Conservation (phyloP, 305 asterid species). For the Withania somnifera region DNA sequence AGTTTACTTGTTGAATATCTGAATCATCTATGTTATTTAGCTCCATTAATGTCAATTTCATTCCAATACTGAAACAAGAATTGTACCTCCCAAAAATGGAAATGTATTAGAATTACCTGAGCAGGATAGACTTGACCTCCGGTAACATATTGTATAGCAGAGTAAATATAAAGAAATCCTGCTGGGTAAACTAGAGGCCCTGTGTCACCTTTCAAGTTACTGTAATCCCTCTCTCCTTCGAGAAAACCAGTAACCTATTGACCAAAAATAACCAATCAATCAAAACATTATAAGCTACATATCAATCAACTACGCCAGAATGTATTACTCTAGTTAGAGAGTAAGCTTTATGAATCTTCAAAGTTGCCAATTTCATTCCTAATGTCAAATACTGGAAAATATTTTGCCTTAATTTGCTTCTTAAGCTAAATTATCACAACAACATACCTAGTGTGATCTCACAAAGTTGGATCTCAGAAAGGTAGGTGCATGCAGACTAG, state of each 20-base stretch:
- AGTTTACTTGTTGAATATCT: neutral
- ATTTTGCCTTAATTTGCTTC: neutral
- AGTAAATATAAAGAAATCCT: conserved; percentile 83
- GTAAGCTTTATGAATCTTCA: neutral
- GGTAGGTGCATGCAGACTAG: too few relatives aligned
- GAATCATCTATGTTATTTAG: neutral
- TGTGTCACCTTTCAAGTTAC: conserved; percentile 81
- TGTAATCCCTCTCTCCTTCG: conserved; percentile 85
- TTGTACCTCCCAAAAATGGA: neutral
- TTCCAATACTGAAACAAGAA: neutral
- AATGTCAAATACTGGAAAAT: neutral
- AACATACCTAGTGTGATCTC: too few relatives aligned
- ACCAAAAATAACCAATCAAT: neutral
- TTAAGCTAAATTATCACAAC: too few relatives aligned
- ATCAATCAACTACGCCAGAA: neutral
- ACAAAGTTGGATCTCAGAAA: too few relatives aligned
- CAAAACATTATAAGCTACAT: neutral
- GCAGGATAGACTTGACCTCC: conserved; percentile 74
- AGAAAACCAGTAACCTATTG: conserved; percentile 68
- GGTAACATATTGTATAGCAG: conserved; percentile 66
- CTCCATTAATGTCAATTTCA: neutral
- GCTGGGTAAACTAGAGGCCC: conserved; percentile 97
- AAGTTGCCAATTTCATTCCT: neutral
- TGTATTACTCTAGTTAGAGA: neutral
- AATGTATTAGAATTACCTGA: conserved; percentile 39